These are phyloP conservation scores for Mycena amicta DNA, from an alignment of 768 basidiomycete species.

Conservation along the genomic window DNA sequence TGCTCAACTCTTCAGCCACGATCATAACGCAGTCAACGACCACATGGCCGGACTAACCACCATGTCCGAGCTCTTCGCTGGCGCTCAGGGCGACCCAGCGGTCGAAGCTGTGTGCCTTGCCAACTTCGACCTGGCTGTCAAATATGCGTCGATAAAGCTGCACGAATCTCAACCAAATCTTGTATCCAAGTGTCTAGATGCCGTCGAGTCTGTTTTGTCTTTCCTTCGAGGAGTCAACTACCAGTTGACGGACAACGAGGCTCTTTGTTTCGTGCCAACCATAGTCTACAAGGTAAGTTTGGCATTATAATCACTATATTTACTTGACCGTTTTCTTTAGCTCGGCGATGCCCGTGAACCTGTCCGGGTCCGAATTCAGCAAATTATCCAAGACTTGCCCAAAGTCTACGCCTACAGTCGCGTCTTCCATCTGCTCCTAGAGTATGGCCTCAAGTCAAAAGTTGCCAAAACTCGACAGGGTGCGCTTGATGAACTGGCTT, in stretches of 20 bases:
- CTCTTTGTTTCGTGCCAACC: conserved; percentile 85
- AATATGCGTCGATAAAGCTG: conserved; percentile 89
- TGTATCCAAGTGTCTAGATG: conserved; percentile 84
- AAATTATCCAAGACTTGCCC: conserved; percentile 81
- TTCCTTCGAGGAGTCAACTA: conserved; percentile 75
- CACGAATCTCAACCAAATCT: conserved; percentile 92
- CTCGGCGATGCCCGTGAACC: conserved; percentile 91
- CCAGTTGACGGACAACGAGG: conserved; percentile 85
- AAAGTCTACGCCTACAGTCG: conserved; percentile 94
- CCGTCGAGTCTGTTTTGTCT: conserved; percentile 74
- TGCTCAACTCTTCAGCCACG: conserved; percentile 85
- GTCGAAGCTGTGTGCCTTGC: conserved; percentile 71
- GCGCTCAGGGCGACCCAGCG: conserved; percentile 56
- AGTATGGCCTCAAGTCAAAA: conserved; percentile 87
- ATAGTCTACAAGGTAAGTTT: conserved; percentile 80
- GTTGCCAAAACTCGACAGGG: conserved; percentile 91
- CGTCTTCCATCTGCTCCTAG: conserved; percentile 83
- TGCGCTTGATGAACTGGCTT: conserved; percentile 77
- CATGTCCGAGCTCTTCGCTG: conserved; percentile 76
- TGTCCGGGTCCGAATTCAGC: conserved; percentile 76
- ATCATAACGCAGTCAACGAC: conserved; percentile 94
- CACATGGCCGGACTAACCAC: conserved; percentile 75
- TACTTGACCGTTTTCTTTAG: too few relatives aligned
- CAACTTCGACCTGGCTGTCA: conserved; percentile 89
- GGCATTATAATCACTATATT: too few relatives aligned